These are phyloP conservation scores for Osmanthus fragrans DNA, from an alignment of 257 asterid species.

Conservation along the genomic window DNA sequence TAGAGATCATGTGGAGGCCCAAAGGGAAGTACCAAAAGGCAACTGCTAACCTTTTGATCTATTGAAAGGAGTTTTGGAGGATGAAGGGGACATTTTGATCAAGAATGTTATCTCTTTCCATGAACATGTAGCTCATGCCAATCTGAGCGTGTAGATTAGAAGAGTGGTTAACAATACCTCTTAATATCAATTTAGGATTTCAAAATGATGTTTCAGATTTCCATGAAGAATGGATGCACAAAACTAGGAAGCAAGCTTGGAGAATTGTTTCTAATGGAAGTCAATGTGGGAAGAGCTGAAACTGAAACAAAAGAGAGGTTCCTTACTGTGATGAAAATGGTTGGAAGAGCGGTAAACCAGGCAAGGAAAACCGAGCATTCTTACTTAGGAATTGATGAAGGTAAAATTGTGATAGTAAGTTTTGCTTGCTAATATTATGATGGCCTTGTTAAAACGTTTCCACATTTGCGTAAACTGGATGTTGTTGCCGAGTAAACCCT, in stretches of 20 bases:
- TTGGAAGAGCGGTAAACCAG: not conserved
- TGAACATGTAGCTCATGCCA: not conserved
- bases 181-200: not conserved
- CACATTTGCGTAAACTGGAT: not conserved
- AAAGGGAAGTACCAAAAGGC: not conserved
- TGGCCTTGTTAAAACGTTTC: too few species aligned
- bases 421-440: not conserved
- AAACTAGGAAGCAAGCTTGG: not conserved
- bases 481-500: not conserved
- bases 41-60: not conserved
- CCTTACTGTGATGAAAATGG: not conserved
- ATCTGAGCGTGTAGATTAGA: not conserved
- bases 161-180: not conserved
- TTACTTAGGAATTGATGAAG: not conserved
- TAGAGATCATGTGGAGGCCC: not conserved
- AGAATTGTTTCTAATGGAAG: not conserved
- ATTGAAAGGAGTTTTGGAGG: not conserved
- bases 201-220: not conserved
- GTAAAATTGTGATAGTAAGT: not conserved
- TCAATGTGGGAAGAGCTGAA: not conserved
- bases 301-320: not conserved
- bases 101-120: not conserved
- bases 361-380: not conserved
- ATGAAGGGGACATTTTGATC: not conserved
- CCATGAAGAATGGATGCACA: not conserved